These are phyloP conservation scores for Linum lewisii DNA, from an alignment of 345 rosid genomes.

Conservation along the genomic window DNA sequence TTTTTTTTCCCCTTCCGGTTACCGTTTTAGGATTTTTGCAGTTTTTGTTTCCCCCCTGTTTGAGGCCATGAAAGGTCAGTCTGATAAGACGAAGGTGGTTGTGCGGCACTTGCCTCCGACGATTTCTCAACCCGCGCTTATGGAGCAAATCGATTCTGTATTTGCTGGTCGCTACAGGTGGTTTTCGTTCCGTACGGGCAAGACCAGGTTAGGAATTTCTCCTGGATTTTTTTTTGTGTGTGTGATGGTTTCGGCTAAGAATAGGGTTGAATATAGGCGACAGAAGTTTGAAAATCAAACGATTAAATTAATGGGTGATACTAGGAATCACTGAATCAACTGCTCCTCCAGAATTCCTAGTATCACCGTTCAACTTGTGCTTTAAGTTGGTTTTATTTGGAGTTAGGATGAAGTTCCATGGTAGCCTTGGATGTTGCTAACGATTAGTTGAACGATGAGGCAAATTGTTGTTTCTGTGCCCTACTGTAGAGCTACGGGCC, in stretches of 20 bases:
- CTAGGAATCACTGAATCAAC: too few relatives aligned
- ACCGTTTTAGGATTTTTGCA: background rate
- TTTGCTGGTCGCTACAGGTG: slow-evolving; percentile 56
- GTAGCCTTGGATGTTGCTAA: background rate
- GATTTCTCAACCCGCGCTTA: slow-evolving; percentile 35
- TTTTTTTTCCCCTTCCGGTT: slow-evolving; percentile 13
- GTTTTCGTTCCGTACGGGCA: slow-evolving; percentile 54
- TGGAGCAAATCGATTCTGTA: slow-evolving; percentile 44
- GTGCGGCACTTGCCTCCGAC: slow-evolving; percentile 65
- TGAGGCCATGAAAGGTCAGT: slow-evolving; percentile 38
- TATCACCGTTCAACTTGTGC: background rate
- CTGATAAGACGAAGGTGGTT: slow-evolving; percentile 66
- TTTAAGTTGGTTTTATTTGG: background rate
- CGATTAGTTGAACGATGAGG: background rate
- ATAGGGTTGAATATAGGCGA: background rate
- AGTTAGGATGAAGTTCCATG: background rate
- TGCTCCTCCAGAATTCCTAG: too few relatives aligned
- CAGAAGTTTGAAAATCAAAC: background rate
- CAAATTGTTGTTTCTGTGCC: background rate
- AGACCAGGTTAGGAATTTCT: slow-evolving; percentile 38
- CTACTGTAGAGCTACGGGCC: background rate
- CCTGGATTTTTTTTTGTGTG: background rate
- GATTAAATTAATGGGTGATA: too few relatives aligned
- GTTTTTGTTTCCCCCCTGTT: background rate
- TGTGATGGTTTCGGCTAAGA: background rate